Percentiles rank a stretch among this genome's conserved stretches.
These are phyloP conservation scores for Paxillus involutus DNA, from an alignment of 768 basidiomycete species.

Conservation along the genomic window DNA sequence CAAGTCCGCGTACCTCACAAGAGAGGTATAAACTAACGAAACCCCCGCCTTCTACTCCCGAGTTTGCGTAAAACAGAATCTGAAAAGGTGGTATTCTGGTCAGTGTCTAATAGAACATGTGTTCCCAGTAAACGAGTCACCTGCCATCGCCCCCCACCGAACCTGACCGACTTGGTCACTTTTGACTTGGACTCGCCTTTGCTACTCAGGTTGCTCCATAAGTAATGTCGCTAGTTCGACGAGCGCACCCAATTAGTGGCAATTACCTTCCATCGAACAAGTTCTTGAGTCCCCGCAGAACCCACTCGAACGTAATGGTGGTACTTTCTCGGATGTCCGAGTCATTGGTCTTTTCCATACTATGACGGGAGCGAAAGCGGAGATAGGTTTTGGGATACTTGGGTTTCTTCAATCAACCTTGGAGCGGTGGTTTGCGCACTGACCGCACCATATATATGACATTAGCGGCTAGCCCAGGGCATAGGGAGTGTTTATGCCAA, in stretches of 20 bases:
- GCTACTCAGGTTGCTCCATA: constrained; percentile 25
- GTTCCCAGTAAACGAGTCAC: constrained; percentile 27
- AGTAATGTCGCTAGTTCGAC: background rate
- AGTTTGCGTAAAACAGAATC: constrained; percentile 85
- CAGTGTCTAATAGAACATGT: background rate
- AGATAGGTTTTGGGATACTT: background rate
- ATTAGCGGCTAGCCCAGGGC: background rate
- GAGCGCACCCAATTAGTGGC: constrained; percentile 4
- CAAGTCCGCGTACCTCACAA: constrained; percentile 61
- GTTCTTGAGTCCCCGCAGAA: constrained; percentile 62
- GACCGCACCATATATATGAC: background rate
- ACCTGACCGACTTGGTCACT: constrained; percentile 71
- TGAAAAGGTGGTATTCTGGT: constrained; percentile 24
- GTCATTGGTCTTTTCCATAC: constrained; percentile 33
- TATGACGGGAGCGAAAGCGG: background rate
- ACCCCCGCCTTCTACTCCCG: constrained; percentile 59
- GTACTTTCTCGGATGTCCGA: constrained; percentile 54
- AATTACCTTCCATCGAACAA: constrained; percentile 70
- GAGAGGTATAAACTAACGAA: constrained; percentile 79
- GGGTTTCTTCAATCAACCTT: background rate
- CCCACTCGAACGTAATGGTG: constrained; percentile 75
- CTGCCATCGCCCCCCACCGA: constrained; percentile 79
- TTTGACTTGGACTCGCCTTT: constrained; percentile 80
- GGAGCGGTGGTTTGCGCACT: background rate
- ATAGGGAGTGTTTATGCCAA: background rate